Base-by-base conservation (phyloP, 2,329 filamentous ascomycete species). In the Penicillium sp. region DNA sequence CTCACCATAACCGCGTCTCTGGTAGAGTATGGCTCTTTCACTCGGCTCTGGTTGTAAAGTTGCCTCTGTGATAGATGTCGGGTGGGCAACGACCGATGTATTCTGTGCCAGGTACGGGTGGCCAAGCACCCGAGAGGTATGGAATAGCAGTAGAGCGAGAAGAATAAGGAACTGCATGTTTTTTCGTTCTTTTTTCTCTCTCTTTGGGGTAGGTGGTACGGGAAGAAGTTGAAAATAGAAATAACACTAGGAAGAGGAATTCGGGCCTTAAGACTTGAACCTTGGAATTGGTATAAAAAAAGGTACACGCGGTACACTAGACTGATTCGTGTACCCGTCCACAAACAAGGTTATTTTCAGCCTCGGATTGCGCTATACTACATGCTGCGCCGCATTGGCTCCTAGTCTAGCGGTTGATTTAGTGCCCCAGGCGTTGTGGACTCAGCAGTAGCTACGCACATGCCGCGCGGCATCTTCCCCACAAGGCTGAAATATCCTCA, bases 381-480 rank as follows among this genome's bases (percentile, higher is more conserved):
- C n/a, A 11, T 43, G 47, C 47, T 51, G 27, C 14, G 45, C 34
- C 32, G 11, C 34, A 11, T 18, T 16, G 22, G 45, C 8, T 44
- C 18, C 9, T 40, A 21, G 11, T 21, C 40, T 29, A 31, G 21
- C 32, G 21, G 16, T 31, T 57, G 52, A 11, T 34, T 54, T 52
- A 52, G 47, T 44, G 36, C 24, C 24, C 21, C 13, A 29, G 21
- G 31, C 11, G 13, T 36, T 21, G 24, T 6, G 24, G 24, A 27
- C 24, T 27, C 39, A 39, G 31, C 48, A 6, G 21, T 21, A 16
- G 51, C 51, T 39, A 57, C 54, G 54, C 44, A 59, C 18, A 47
- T 54, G 54, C 54, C 57, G 57, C 57, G 57, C 51, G 57, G 57
- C 57, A 34, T 13, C 5, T 18, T 51, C 43, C 50, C 56, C 56